These are phyloP conservation scores for Magnaporthiopsis poae DNA, from an alignment of 2,329 filamentous ascomycete genomes.

Conservation along the genomic window DNA sequence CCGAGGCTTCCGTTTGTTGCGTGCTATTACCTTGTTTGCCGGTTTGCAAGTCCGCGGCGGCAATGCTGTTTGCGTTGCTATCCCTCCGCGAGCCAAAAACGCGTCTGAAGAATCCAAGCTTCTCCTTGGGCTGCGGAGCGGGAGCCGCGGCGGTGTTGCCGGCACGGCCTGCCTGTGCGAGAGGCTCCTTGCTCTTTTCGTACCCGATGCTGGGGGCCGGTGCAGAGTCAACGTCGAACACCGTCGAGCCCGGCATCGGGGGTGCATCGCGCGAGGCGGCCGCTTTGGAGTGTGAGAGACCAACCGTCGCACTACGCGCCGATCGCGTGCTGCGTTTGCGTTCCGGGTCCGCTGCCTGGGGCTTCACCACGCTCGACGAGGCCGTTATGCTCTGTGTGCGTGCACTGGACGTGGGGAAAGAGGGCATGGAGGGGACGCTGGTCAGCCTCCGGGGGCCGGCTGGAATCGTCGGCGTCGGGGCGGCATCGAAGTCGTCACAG, in stretches of 20 bases:
- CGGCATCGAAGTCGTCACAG: conserved; percentile 62
- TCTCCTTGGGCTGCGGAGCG: conserved; percentile 45
- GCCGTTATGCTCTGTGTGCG: background rate
- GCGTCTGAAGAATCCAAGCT: conserved; percentile 82
- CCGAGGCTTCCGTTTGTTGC: background rate
- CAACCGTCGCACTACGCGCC: conserved; percentile 36
- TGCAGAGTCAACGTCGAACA: conserved; percentile 39
- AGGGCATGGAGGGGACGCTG: conserved; percentile 25
- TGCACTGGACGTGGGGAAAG: conserved; percentile 21
- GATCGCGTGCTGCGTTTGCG: conserved; percentile 52
- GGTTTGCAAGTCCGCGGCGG: background rate
- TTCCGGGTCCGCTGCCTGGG: conserved; percentile 21
- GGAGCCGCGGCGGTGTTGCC: conserved; percentile 25
- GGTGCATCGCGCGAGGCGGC: conserved; percentile 19
- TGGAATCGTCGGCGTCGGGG: conserved; percentile 76
- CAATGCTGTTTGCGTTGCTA: background rate
- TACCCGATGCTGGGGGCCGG: conserved; percentile 51
- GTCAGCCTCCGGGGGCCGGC: conserved; percentile 56
- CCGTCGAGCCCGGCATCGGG: conserved; percentile 15
- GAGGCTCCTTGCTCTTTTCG: conserved; percentile 44
- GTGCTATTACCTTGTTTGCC: background rate
- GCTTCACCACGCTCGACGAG: background rate
- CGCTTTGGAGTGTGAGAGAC: conserved; percentile 20
- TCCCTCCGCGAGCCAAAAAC: conserved; percentile 62
- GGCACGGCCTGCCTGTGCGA: conserved; percentile 27